phyloP scores from a whole-genome alignment of 495 filamentous ascomycete genomes.

The Aspergillus ellipticus region DNA sequence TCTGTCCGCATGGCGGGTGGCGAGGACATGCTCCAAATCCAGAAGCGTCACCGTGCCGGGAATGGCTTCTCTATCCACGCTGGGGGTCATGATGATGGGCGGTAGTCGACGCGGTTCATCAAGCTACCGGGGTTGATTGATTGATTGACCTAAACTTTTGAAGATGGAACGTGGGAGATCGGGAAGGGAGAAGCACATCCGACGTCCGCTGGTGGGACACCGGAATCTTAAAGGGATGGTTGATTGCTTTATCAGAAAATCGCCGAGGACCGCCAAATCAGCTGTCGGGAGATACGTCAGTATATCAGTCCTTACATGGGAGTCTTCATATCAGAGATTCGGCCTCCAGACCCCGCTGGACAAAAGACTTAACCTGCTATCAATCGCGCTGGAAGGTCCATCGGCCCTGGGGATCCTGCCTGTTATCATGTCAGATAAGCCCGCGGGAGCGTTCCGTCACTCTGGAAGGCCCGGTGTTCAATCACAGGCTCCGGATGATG shows the following conservation, averaged over 20 bases:
- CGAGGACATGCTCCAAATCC: conserved; percentile 48
- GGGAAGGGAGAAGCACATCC: background rate
- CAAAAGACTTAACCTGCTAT: too few species aligned
- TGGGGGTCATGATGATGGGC: conserved; percentile 23
- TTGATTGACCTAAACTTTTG: too few species aligned
- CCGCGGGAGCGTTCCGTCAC: background rate
- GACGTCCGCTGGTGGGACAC: background rate
- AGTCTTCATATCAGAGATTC: background rate
- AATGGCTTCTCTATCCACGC: conserved; percentile 39
- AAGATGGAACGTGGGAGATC: background rate
- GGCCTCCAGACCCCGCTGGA: background rate
- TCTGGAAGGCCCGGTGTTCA: background rate
- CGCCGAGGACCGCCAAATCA: background rate
- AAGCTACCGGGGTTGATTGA: background rate
- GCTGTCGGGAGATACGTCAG: too few species aligned
- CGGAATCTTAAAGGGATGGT: conserved; percentile 1
- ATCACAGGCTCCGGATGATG: background rate
- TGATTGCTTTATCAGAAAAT: conserved; percentile 3
- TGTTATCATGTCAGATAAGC: conserved; percentile 2
- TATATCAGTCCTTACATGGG: background rate
- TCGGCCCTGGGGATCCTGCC: too few species aligned
- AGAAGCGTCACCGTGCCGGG: conserved; percentile 55
- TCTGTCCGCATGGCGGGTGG: conserved; percentile 37
- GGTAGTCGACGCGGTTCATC: background rate
- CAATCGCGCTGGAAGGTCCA: too few species aligned